Percentiles rank a stretch among this genome's conserved stretches.
Evolutionary conservation across 2,329 filamentous ascomycete genomes (phyloP).

Genomic region (Huntiella bhutanensis): DNA sequence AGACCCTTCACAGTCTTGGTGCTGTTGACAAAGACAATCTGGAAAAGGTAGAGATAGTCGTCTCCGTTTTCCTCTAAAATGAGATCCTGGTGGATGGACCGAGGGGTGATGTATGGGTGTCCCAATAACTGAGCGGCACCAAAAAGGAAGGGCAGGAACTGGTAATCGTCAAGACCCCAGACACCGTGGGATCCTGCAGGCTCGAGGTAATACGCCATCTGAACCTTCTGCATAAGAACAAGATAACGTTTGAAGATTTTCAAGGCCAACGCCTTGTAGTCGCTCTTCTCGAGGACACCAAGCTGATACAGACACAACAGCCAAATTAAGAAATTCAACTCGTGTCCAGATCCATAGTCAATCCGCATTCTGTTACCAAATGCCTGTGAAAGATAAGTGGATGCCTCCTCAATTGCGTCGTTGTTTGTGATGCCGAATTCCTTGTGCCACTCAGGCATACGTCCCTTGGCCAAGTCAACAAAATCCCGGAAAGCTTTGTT

Average conservation of each 20-base stretch:
- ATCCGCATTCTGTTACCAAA: constrained; percentile 78
- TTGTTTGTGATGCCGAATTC: constrained; percentile 32
- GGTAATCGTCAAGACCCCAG: constrained; percentile 95
- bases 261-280: constrained; percentile 59
- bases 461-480: constrained; percentile 46
- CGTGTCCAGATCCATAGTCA: constrained; percentile 93
- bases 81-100: constrained; percentile 71
- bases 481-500: constrained; percentile 81
- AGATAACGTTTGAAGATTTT: constrained; percentile 70
- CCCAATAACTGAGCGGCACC: constrained; percentile 76
- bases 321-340: constrained; percentile 95
- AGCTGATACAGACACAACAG: constrained; percentile 83
- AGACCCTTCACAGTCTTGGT: constrained; percentile 92
- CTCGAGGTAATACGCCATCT: constrained; percentile 89
- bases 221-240: constrained; percentile 66
- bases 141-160: constrained; percentile 89
- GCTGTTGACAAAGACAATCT: constrained; percentile 84
- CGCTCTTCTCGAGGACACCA: constrained; percentile 37
- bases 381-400: constrained; percentile 61
- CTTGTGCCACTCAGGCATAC: constrained; percentile 42
- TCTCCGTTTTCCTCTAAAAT: constrained; percentile 68
- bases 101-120: constrained; percentile 62
- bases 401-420: constrained; percentile 48
- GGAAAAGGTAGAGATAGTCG: constrained; percentile 80
- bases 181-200: constrained; percentile 93